Percentiles rank a stretch among this genome's conserved stretches.
Conservation (phyloP, 257 asterid species). For the Jaltomata sinuosa region DNA sequence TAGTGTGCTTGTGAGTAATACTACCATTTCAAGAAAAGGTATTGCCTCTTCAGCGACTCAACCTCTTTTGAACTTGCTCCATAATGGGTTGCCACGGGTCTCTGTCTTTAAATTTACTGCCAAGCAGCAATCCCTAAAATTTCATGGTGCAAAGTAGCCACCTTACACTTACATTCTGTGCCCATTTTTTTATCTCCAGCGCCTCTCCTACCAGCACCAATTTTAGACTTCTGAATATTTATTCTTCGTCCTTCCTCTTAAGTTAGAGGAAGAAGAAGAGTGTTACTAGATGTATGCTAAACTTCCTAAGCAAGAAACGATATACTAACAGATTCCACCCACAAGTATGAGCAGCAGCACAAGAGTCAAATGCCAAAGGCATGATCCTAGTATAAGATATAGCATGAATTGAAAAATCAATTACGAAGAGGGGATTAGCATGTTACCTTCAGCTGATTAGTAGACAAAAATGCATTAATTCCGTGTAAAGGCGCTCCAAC, state of each 20-base stretch:
- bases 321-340: not conserved
- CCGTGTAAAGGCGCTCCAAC: conserved; percentile 99
- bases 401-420: not conserved
- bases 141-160: not conserved
- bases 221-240: not conserved
- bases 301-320: not conserved
- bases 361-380: not conserved
- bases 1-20: not conserved
- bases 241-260: not conserved
- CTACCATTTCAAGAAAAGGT: not conserved
- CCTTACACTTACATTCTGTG: not conserved
- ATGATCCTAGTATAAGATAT: not conserved
- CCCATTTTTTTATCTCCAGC: no score
- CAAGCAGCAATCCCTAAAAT: not conserved
- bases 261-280: not conserved
- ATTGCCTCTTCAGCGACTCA: not conserved
- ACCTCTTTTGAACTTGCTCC: no score
- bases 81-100: no score
- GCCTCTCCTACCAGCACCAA: not conserved
- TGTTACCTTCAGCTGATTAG: conserved; percentile 92
- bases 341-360: not conserved
- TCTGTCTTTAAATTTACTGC: not conserved
- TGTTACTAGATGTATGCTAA: not conserved
- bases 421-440: not conserved
- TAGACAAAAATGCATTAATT: conserved; percentile 71